These are phyloP conservation scores for Blastocystis sp. DNA, from an alignment of 352 stramenopile species.

Conservation along the genomic window DNA sequence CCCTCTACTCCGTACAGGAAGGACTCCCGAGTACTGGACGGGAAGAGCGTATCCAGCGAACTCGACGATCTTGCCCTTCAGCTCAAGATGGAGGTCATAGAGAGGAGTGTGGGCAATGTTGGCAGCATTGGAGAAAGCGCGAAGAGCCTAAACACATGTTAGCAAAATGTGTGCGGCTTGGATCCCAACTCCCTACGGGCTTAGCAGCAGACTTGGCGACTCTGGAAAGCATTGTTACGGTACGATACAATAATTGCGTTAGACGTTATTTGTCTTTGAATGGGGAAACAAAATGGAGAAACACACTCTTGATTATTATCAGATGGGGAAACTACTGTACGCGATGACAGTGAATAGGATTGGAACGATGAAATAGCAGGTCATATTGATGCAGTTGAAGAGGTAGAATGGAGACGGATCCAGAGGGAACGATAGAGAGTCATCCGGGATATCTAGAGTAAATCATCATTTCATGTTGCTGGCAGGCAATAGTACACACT, in stretches of 20 bases:
- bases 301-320: not conserved
- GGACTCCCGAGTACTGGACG: constrained; percentile 75
- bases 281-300: not conserved
- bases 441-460: too few species aligned
- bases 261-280: not conserved
- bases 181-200: not conserved
- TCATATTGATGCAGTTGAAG: too few species aligned
- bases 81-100: constrained; percentile 58
- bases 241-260: not conserved
- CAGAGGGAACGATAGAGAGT: too few species aligned
- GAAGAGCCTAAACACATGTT: not conserved
- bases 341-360: too few species aligned
- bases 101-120: constrained; percentile 54
- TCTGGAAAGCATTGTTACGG: not conserved
- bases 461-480: too few species aligned
- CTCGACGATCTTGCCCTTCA: constrained; percentile 73
- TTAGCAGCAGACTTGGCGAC: not conserved
- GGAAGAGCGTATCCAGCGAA: constrained; percentile 93
- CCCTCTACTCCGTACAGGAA: not conserved
- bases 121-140: constrained; percentile 10
- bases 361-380: too few species aligned
- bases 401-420: too few species aligned
- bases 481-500: too few species aligned
- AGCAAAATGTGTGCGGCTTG: not conserved
- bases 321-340: not conserved